phyloP scores from a whole-genome alignment of 495 filamentous ascomycete genomes.

The Neurospora intermedia region DNA sequence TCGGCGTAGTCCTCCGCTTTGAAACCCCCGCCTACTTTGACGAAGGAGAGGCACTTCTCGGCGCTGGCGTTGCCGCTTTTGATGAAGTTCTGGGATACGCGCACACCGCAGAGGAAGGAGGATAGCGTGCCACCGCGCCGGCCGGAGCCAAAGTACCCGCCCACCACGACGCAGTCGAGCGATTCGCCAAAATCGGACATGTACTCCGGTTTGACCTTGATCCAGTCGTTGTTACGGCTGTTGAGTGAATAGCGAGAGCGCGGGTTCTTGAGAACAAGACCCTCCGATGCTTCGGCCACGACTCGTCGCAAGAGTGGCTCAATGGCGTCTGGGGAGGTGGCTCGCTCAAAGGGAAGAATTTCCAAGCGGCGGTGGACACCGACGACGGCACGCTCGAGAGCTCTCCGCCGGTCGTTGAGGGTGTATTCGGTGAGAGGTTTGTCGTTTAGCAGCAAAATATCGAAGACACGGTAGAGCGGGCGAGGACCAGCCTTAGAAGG shows the following conservation, averaged over 20 bases:
- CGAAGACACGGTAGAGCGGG: slow-evolving; percentile 79
- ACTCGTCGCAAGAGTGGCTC: slow-evolving; percentile 71
- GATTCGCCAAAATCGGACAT: slow-evolving; percentile 96
- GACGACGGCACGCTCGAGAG: slow-evolving; percentile 55
- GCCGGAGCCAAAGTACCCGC: slow-evolving; percentile 88
- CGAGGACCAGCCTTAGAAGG: slow-evolving; percentile 58
- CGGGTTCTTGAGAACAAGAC: slow-evolving; percentile 90
- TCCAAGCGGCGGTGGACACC: slow-evolving; percentile 67
- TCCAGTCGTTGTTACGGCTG: slow-evolving; percentile 92
- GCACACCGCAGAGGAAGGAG: slow-evolving; percentile 79
- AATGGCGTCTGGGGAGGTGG: slow-evolving; percentile 56
- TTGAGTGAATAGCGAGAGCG: slow-evolving; percentile 77
- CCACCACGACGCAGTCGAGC: slow-evolving; percentile 78
- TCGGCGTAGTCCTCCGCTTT: slow-evolving; percentile 73
- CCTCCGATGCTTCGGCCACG: slow-evolving; percentile 80
- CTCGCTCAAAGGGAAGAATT: slow-evolving; percentile 63
- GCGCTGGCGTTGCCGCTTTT: slow-evolving; percentile 39
- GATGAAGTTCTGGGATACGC: slow-evolving; percentile 59
- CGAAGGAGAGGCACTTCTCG: slow-evolving; percentile 82
- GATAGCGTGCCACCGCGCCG: slow-evolving; percentile 71
- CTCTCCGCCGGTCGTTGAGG: slow-evolving; percentile 68
- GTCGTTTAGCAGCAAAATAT: slow-evolving; percentile 83
- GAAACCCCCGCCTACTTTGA: slow-evolving; percentile 92
- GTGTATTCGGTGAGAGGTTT: slow-evolving; percentile 68
- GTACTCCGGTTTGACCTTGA: slow-evolving; percentile 98